Base-by-base conservation (phyloP, 192 early-diverging fungal genomes). In the Backusella australiensis region DNA sequence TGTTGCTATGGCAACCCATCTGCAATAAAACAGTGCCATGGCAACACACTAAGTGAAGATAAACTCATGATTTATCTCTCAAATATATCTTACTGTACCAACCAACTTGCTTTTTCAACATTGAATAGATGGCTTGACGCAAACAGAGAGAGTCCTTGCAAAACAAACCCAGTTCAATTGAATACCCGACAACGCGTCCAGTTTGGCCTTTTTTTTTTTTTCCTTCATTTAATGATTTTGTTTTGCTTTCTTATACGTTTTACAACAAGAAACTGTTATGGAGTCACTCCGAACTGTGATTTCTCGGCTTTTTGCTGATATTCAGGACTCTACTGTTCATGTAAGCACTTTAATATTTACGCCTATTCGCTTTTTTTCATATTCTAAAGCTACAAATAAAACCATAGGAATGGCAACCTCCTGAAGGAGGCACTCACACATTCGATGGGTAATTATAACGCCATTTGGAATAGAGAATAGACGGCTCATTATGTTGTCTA, bases 251-350 rank as follows among this genome's bases (percentile, higher is more conserved):
- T 26, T 26, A 11, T 26, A 26, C n/a, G n/a, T n/a, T n/a, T n/a
- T n/a, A n/a, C 8, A 0, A 26, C 11, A 59, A 26, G 1, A 26
- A 49, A 17, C 14, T 67, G 41, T 34, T 65, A 78, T 78, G 77
- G 77, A 78, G 32, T 73, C 72, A 19, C 49, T 78, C n/a, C 65
- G 77, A 52, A 74, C 42, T 74, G 77, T 78, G 23, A 75, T 78
- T 74, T 49, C 77, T 74, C 77, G 77, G 23, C 32, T 78, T n/a
- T 78, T 78, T 69, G 73, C 67, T 52, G 77, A 78, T 69, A 74
- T 68, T 42, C 72, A 78, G 35, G 77, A 78, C 56, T 44, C 59
- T 1, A 52, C 63, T 34, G 56, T n/a, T 17, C 39, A 46, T 15
- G 77, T 78, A 78, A 74, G 17, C 23, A 19, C 6, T 11, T 17